Conservation (phyloP, 768 basidiomycete species). For the Hypsizygus marmoreus region DNA sequence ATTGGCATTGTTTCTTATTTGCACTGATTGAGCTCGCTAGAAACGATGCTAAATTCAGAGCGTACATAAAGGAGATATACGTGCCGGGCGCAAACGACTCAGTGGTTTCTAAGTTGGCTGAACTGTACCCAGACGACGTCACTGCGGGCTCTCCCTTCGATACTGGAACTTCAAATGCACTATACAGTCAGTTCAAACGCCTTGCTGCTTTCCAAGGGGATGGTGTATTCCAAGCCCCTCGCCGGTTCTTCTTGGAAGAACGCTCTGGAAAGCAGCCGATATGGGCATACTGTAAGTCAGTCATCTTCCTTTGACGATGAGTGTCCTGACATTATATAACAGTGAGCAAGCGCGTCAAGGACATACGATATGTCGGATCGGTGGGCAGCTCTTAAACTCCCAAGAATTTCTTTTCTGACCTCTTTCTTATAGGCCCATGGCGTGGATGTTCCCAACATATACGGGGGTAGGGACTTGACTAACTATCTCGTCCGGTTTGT, state of each 20-base stretch:
- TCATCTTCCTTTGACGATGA: background rate
- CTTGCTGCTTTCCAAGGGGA: constrained; percentile 54
- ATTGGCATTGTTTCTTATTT: background rate
- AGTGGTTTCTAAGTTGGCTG: constrained; percentile 29
- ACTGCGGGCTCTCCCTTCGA: constrained; percentile 54
- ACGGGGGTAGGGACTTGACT: constrained; percentile 41
- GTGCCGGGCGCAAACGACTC: constrained; percentile 30
- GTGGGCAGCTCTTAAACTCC: constrained; percentile 24
- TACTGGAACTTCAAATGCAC: constrained; percentile 44
- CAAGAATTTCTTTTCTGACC: background rate
- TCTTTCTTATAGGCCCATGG: constrained; percentile 35
- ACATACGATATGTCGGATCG: constrained; percentile 44
- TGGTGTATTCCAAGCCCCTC: constrained; percentile 48
- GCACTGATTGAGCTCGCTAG: constrained; percentile 15
- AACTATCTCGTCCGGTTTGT: constrained; percentile 50
- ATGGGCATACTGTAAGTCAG: constrained; percentile 44
- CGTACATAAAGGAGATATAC: constrained; percentile 30
- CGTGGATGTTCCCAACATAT: constrained; percentile 44
- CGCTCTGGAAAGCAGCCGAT: constrained; percentile 39
- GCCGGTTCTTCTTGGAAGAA: constrained; percentile 45
- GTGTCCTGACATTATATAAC: too few relatives aligned
- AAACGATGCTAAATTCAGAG: constrained; percentile 26
- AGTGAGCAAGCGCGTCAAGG: constrained; percentile 51
- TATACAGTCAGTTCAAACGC: constrained; percentile 53
- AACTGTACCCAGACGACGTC: constrained; percentile 40